Evolutionary conservation across 2,329 filamentous ascomycete species (phyloP).

Genomic region (Calonectria pteridis): DNA sequence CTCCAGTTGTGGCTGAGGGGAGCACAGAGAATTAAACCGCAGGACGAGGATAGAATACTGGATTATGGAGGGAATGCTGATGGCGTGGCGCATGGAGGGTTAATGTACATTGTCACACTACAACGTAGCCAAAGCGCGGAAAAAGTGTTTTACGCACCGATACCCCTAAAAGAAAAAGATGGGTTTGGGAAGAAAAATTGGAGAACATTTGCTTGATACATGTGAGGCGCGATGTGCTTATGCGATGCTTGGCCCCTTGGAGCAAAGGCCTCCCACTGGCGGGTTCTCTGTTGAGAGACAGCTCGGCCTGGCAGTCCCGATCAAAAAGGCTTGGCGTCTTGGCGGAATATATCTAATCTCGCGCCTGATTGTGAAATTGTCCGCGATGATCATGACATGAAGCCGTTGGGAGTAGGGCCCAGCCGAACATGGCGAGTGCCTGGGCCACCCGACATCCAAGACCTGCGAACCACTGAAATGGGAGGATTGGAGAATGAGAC

Average conservation of each 20-base stretch:
- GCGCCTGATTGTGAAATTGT: background rate
- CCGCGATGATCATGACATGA: background rate
- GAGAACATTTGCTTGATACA: slow-evolving; percentile 8
- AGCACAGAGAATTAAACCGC: slow-evolving; percentile 36
- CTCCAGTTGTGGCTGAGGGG: slow-evolving; percentile 21
- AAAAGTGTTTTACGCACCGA: slow-evolving; percentile 30
- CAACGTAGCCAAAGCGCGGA: background rate
- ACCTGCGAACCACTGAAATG: background rate
- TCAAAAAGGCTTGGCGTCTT: background rate
- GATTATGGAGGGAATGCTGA: slow-evolving; percentile 32
- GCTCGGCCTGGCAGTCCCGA: background rate
- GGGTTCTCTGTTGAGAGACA: background rate
- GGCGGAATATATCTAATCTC: background rate
- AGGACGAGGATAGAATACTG: slow-evolving; percentile 14
- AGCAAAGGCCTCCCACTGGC: background rate
- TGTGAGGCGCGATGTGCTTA: background rate
- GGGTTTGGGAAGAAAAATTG: slow-evolving; percentile 8
- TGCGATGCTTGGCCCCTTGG: background rate
- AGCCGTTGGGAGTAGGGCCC: slow-evolving; percentile 11
- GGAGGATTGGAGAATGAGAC: slow-evolving; percentile 3
- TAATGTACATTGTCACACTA: slow-evolving; percentile 26
- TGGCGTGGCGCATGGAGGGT: slow-evolving; percentile 31
- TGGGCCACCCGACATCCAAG: background rate
- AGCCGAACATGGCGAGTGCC: background rate
- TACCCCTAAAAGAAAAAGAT: slow-evolving; percentile 31